phyloP scores from a whole-genome alignment of 805 yeast genomes.

The Kazachstania bromeliacearum region DNA sequence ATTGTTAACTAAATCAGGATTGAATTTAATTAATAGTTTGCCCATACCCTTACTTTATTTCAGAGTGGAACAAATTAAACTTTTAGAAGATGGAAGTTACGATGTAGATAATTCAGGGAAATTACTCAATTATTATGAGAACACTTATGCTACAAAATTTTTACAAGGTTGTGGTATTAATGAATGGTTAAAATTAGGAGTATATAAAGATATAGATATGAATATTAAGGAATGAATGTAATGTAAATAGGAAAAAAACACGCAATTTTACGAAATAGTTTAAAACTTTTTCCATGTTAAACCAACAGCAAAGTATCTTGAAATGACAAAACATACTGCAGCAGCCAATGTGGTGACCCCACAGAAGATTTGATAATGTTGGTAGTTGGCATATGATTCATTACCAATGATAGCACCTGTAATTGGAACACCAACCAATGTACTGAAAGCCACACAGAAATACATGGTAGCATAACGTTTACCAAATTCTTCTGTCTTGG shows the following conservation, averaged over 20 bases:
- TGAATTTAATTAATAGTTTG: conserved; percentile 21
- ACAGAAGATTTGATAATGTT: conserved; percentile 31
- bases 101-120: conserved; percentile 22
- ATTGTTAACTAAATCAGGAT: conserved; percentile 23
- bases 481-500: conserved; percentile 44
- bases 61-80: conserved; percentile 19
- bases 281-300: conserved; percentile 28
- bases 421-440: conserved; percentile 41
- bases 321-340: conserved; percentile 33
- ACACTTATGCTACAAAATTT: conserved; percentile 21
- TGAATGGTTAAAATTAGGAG: conserved; percentile 21
- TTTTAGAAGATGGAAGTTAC: conserved; percentile 9
- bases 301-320: conserved; percentile 41
- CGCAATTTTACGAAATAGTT: no score
- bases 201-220: conserved; percentile 5
- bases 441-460: conserved; percentile 47
- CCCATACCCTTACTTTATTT: conserved; percentile 25
- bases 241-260: background rate
- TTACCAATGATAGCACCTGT: conserved; percentile 42
- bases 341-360: conserved; percentile 32
- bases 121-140: conserved; percentile 26
- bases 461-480: conserved; percentile 49
- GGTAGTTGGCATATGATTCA: conserved; percentile 28
- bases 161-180: conserved; percentile 21
- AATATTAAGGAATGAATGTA: background rate